Evolutionary conservation across 2,329 filamentous ascomycete genomes (phyloP).

Genomic region (Ophiocordyceps unilateralis): DNA sequence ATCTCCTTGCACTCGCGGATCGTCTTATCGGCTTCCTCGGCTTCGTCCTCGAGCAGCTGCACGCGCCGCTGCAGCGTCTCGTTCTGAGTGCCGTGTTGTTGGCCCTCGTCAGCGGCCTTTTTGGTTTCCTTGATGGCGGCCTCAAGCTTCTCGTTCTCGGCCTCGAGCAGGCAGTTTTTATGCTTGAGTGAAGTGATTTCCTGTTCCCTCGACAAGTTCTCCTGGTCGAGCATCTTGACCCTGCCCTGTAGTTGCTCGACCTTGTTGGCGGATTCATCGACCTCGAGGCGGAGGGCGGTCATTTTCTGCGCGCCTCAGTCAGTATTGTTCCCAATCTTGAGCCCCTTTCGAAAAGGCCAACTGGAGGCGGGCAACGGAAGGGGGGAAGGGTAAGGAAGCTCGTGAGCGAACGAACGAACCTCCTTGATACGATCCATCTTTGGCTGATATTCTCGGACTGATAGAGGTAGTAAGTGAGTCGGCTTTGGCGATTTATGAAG

Average conservation of each 20-base stretch:
- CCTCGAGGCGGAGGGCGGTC: conserved; percentile 84
- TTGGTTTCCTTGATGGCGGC: conserved; percentile 69
- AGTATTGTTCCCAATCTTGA: not conserved
- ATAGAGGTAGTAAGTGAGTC: not conserved
- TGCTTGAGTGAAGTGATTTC: conserved; percentile 92
- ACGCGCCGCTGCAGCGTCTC: conserved; percentile 83
- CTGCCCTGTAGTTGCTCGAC: conserved; percentile 75
- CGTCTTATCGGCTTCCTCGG: conserved; percentile 90
- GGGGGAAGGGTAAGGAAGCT: conserved; percentile 10
- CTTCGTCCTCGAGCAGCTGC: conserved; percentile 94
- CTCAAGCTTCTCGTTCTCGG: conserved; percentile 88
- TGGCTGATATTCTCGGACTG: conserved; percentile 3
- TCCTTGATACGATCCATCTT: conserved; percentile 80
- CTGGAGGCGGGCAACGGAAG: not conserved
- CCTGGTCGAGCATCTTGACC: conserved; percentile 83
- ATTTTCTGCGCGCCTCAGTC: conserved; percentile 50
- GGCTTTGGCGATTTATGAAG: not conserved
- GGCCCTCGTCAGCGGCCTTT: conserved; percentile 67
- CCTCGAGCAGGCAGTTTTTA: conserved; percentile 84
- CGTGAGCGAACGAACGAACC: conserved; percentile 34
- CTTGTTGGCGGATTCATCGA: conserved; percentile 66
- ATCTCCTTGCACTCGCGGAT: conserved; percentile 96
- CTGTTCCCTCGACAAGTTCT: conserved; percentile 92
- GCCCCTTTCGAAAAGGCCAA: not conserved
- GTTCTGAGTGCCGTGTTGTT: conserved; percentile 71